These are phyloP conservation scores for Boletales sp. DNA, from an alignment of 768 basidiomycete species.

Conservation along the genomic window DNA sequence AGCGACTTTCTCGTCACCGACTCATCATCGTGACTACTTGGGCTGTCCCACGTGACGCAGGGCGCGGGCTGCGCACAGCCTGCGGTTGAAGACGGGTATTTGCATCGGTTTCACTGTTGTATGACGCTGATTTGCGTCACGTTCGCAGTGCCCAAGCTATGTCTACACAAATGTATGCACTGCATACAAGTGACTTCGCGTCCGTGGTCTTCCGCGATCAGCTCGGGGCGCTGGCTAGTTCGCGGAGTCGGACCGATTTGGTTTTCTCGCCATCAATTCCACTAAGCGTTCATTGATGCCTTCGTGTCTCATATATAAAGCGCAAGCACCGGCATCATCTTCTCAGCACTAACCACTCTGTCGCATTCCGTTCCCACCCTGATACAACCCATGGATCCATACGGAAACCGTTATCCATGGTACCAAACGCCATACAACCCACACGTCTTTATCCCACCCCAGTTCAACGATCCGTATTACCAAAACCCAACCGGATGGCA, in stretches of 20 bases:
- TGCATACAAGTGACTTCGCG: background rate
- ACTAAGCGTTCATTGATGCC: slow-evolving; percentile 6
- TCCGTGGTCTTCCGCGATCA: background rate
- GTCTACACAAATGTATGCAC: background rate
- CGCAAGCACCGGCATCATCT: background rate
- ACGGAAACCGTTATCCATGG: slow-evolving; percentile 17
- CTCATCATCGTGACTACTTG: too few relatives aligned
- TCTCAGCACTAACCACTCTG: background rate
- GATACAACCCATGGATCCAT: slow-evolving; percentile 21
- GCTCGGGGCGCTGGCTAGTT: background rate
- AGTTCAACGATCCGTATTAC: slow-evolving; percentile 11
- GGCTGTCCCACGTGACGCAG: background rate
- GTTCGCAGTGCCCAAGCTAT: background rate
- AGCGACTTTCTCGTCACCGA: too few relatives aligned
- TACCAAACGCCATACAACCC: slow-evolving; percentile 29
- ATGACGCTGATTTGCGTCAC: slow-evolving; percentile 2
- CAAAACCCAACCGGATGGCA: slow-evolving; percentile 14
- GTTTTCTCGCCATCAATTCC: background rate
- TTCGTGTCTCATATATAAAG: slow-evolving; percentile 9
- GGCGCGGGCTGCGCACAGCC: background rate
- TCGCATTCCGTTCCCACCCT: slow-evolving; percentile 2
- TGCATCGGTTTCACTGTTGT: background rate
- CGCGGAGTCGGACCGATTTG: slow-evolving; percentile 6
- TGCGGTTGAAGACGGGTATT: background rate
- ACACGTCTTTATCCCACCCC: slow-evolving; percentile 26